These are phyloP conservation scores for Keithomyces neogunnii DNA, from an alignment of 2,329 filamentous ascomycete genomes.

Conservation along the genomic window DNA sequence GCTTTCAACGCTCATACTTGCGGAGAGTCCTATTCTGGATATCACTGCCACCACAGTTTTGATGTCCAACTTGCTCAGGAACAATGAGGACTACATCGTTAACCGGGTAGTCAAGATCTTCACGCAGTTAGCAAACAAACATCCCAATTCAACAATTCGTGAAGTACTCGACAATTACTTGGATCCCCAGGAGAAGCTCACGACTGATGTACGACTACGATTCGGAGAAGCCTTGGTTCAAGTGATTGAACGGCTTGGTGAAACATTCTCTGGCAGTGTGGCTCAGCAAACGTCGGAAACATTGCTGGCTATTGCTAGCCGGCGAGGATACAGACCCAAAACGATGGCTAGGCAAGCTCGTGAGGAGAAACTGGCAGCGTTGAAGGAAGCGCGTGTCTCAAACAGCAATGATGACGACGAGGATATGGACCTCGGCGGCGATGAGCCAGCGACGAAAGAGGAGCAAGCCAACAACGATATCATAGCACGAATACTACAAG, in stretches of 20 bases:
- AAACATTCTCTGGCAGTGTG: slow-evolving; percentile 44
- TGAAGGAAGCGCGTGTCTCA: slow-evolving; percentile 32
- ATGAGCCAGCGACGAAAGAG: slow-evolving; percentile 35
- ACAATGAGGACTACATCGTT: slow-evolving; percentile 65
- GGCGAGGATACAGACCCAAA: slow-evolving; percentile 52
- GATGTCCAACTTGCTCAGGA: slow-evolving; percentile 54
- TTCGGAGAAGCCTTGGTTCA: slow-evolving; percentile 61
- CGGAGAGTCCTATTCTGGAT: slow-evolving; percentile 51
- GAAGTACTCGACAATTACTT: slow-evolving; percentile 62
- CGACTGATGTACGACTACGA: slow-evolving; percentile 56
- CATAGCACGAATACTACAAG: slow-evolving; percentile 51
- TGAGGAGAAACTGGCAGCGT: slow-evolving; percentile 37
- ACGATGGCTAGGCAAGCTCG: slow-evolving; percentile 48
- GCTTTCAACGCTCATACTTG: slow-evolving; percentile 46
- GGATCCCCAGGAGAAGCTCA: slow-evolving; percentile 49
- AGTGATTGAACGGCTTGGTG: slow-evolving; percentile 52
- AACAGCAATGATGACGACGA: slow-evolving; percentile 43
- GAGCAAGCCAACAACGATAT: slow-evolving; percentile 39
- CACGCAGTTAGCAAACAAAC: slow-evolving; percentile 49
- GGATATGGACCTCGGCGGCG: slow-evolving; percentile 31
- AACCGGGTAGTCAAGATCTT: slow-evolving; percentile 59
- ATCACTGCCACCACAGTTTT: slow-evolving; percentile 57
- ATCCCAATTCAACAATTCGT: slow-evolving; percentile 52
- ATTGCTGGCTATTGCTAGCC: slow-evolving; percentile 55
- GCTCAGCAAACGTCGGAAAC: slow-evolving; percentile 46